These are phyloP conservation scores for Tolypocladium nubicola DNA, from an alignment of 2,329 filamentous ascomycete species.

Conservation along the genomic window DNA sequence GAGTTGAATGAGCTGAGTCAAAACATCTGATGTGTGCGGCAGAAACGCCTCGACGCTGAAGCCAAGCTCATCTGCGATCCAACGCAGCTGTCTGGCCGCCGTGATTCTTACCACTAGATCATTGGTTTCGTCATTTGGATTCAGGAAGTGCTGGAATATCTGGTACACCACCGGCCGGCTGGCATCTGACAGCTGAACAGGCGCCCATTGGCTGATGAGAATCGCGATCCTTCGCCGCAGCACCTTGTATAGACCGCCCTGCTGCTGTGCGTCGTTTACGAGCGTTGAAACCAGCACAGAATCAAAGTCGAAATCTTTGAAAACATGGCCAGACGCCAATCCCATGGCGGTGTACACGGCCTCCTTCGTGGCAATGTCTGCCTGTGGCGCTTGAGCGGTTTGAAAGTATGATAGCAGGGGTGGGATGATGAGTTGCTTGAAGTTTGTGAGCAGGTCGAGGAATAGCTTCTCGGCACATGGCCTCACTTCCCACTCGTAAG, in stretches of 20 bases:
- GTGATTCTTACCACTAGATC: constrained; percentile 89
- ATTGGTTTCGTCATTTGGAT: constrained; percentile 66
- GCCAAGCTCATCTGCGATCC: constrained; percentile 73
- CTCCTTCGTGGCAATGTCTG: constrained; percentile 76
- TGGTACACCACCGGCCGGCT: constrained; percentile 71
- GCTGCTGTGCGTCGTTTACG: constrained; percentile 63
- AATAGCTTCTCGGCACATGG: constrained; percentile 92
- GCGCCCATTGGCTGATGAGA: constrained; percentile 79
- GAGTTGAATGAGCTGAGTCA: constrained; percentile 65
- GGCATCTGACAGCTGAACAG: constrained; percentile 59
- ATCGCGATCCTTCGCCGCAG: constrained; percentile 82
- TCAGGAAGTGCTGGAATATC: constrained; percentile 79
- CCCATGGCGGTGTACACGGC: constrained; percentile 92
- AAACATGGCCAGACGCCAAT: constrained; percentile 67
- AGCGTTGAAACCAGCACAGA: constrained; percentile 65
- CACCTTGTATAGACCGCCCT: constrained; percentile 58
- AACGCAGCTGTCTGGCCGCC: constrained; percentile 73
- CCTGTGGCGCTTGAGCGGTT: constrained; percentile 54
- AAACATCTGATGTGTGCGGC: constrained; percentile 63
- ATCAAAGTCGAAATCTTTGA: constrained; percentile 72
- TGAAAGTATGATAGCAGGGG: constrained; percentile 78
- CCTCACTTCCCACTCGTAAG: constrained; percentile 85
- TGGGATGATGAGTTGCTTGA: constrained; percentile 69
- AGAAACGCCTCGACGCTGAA: constrained; percentile 66
- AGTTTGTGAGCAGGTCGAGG: constrained; percentile 80